Evolutionary conservation across 2,329 filamentous ascomycete genomes (phyloP).

Genomic region (Colletotrichum karsti): DNA sequence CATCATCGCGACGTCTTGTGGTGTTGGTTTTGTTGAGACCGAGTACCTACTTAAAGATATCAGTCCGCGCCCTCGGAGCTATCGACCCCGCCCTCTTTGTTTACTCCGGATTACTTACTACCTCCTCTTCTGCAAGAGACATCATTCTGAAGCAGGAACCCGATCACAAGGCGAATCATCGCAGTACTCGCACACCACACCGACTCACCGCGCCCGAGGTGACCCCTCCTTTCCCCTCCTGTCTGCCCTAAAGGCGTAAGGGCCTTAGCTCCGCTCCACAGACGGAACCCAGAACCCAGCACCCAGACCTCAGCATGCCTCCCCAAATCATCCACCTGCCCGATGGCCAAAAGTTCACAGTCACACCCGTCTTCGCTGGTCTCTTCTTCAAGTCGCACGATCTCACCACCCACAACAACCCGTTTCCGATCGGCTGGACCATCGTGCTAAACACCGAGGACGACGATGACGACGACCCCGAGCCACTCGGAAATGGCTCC

Average conservation of each 20-base stretch:
- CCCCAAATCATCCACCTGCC: slow-evolving; percentile 73
- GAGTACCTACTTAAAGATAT: slow-evolving; percentile 20
- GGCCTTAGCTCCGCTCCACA: slow-evolving; percentile 5
- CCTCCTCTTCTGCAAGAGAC: too few relatives aligned
- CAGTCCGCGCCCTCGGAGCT: not conserved
- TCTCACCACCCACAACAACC: slow-evolving; percentile 71
- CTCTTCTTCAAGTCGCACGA: slow-evolving; percentile 89
- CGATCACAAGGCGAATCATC: too few relatives aligned
- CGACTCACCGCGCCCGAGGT: not conserved
- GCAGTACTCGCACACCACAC: not conserved
- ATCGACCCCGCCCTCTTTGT: slow-evolving; percentile 17
- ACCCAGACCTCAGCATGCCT: slow-evolving; percentile 37
- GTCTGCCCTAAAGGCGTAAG: not conserved
- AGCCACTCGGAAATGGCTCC: slow-evolving; percentile 13
- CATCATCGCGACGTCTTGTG: not conserved
- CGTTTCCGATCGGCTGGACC: slow-evolving; percentile 89
- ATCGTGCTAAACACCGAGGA: slow-evolving; percentile 81
- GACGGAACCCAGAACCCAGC: not conserved
- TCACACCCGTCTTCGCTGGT: slow-evolving; percentile 90
- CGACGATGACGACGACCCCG: slow-evolving; percentile 39
- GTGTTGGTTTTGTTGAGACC: not conserved
- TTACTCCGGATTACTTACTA: not conserved
- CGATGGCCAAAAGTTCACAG: slow-evolving; percentile 85
- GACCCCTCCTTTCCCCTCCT: not conserved
- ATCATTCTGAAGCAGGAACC: too few relatives aligned